A percentile compares a stretch with the other conserved stretches of the same genome.
Conservation (phyloP, 768 basidiomycete genomes). For the Lactarius deliciosus region DNA sequence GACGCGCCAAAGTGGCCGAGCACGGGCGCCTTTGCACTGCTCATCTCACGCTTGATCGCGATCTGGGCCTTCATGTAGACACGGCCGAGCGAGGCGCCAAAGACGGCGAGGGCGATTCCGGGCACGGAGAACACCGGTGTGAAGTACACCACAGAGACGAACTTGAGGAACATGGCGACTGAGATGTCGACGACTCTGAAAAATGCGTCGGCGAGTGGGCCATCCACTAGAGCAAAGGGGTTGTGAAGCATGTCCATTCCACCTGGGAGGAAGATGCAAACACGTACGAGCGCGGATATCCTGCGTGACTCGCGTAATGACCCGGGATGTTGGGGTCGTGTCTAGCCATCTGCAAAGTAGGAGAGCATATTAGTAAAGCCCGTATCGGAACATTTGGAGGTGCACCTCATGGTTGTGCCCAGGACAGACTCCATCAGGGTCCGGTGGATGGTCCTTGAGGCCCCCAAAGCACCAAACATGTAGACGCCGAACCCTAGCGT, state of each 20-base stretch:
- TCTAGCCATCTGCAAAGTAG: slow-evolving; percentile 46
- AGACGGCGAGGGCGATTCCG: slow-evolving; percentile 37
- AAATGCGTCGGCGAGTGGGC: slow-evolving; percentile 34
- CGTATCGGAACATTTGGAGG: slow-evolving; percentile 32
- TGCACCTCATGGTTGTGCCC: slow-evolving; percentile 60
- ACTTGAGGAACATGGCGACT: slow-evolving; percentile 38
- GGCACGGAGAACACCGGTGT: slow-evolving; percentile 44
- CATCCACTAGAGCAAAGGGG: slow-evolving; percentile 37
- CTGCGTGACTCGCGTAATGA: slow-evolving; percentile 65
- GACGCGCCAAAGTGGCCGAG: slow-evolving; percentile 53
- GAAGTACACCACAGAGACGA: slow-evolving; percentile 40
- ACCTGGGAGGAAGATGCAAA: background rate
- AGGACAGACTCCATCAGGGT: slow-evolving; percentile 53
- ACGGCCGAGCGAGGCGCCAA: slow-evolving; percentile 46
- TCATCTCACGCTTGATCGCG: slow-evolving; percentile 56
- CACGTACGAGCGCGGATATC: slow-evolving; percentile 49
- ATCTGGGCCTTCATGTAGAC: slow-evolving; percentile 58
- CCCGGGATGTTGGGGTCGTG: slow-evolving; percentile 51
- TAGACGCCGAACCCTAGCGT: slow-evolving; percentile 40
- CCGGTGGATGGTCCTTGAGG: slow-evolving; percentile 54
- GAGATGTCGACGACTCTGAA: slow-evolving; percentile 35
- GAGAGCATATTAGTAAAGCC: background rate
- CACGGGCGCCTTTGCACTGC: slow-evolving; percentile 49
- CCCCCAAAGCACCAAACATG: slow-evolving; percentile 49
- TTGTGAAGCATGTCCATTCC: background rate